These are phyloP conservation scores for Psilocybe azurescens DNA, from an alignment of 768 basidiomycete genomes.

Conservation along the genomic window DNA sequence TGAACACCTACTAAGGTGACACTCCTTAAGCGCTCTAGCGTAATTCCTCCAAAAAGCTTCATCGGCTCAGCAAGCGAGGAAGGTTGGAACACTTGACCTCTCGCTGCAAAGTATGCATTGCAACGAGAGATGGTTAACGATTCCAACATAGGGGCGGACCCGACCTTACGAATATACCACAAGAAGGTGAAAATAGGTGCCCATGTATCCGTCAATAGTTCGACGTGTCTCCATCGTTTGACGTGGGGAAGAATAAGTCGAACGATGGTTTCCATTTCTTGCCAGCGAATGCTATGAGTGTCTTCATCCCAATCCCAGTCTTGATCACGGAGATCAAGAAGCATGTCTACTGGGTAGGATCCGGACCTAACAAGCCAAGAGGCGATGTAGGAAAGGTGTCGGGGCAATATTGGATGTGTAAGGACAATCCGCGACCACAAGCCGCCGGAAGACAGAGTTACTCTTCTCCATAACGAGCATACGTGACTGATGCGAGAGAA, in stretches of 20 bases:
- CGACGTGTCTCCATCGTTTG: conserved; percentile 50
- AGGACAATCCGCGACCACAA: conserved; percentile 61
- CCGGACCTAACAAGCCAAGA: conserved; percentile 52
- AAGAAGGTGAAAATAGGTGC: conserved; percentile 60
- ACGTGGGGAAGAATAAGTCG: conserved; percentile 49
- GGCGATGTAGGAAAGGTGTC: conserved; percentile 40
- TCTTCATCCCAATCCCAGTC: conserved; percentile 59
- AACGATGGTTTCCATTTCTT: conserved; percentile 52
- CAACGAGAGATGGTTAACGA: conserved; percentile 55
- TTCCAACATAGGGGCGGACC: conserved; percentile 41
- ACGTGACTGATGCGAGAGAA: conserved; percentile 48
- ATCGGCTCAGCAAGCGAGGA: conserved; percentile 41
- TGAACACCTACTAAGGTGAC: conserved; percentile 62
- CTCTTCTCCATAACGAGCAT: conserved; percentile 54
- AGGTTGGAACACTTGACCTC: conserved; percentile 51
- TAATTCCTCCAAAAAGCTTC: conserved; percentile 48
- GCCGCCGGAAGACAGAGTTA: conserved; percentile 46
- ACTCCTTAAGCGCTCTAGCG: conserved; percentile 37
- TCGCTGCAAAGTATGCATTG: conserved; percentile 59
- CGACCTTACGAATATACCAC: conserved; percentile 37
- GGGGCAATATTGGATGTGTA: conserved; percentile 44
- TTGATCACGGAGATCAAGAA: conserved; percentile 64
- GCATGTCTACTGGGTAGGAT: conserved; percentile 50
- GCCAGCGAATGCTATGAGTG: conserved; percentile 44
- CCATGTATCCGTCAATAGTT: conserved; percentile 67